Base-by-base conservation (phyloP, 352 stramenopile species). In the Phytopythium mirpurense region DNA sequence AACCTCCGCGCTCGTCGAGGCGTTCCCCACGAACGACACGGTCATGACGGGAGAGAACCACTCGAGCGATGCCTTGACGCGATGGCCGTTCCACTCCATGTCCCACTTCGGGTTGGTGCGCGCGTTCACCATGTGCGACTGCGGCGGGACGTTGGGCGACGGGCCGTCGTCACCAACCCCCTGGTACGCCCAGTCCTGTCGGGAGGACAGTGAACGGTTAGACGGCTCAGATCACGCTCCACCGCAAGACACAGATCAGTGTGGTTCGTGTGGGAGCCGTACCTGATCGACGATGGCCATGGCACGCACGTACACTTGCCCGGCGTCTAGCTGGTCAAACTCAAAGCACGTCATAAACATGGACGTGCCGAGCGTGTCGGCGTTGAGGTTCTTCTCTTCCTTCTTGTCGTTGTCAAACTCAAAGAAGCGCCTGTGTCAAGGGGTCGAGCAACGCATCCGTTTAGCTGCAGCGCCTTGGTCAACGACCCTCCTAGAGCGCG, bases 111-210 rank as follows among this genome's bases (percentile, higher is more conserved):
- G 53, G 40, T 94, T 92, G 19, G 81, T 92, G 47, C 83, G 73
- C 32, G 78, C 81, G 54, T 94, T 94, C 34, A 94, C 83, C 15
- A 90, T 56, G 57, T 94, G 83, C 9, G 81, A 91, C 63, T 94
- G 83, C 26, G 83, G 83, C 23, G 71, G 74, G 35, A 90, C 71
- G 10, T 58, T 61, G 15, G 83, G 83, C n/a, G 78, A 85, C 32
- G 78, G 75, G 23, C 47, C 51, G 38, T 90, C 68, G 26, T 78
- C 65, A 16, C 68, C 69, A 26, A 51, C 50, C 16, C 69, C 77
- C 53, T 89, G 72, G 1, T 56, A 62, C 43, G 67, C 84, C 84
- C 84, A 95, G 47, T 83, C 67, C 74, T 83, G 55, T 16, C 14
- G 7, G 14, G 1, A 18, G 48, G 14, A 51, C n/a, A n/a, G n/a